Conservation (phyloP, 805 yeast species). For the Osmozyma mogii region DNA sequence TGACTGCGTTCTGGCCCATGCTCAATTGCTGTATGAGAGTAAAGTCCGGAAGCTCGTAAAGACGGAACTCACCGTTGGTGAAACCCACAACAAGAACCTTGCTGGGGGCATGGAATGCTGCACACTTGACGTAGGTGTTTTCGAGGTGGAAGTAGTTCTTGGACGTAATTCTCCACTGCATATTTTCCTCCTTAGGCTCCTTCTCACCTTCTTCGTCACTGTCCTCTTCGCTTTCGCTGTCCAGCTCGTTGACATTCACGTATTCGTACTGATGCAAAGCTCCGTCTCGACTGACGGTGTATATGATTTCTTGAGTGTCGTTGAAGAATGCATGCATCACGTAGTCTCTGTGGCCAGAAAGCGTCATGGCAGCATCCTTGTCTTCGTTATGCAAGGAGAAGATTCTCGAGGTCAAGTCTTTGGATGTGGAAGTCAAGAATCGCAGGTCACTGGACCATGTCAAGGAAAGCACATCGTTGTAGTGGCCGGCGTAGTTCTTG, state of each 20-base stretch:
- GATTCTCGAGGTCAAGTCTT: slow-evolving; percentile 82
- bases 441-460: slow-evolving; percentile 91
- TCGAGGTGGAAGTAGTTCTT: slow-evolving; percentile 71
- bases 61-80: slow-evolving; percentile 79
- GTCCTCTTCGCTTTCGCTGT: slow-evolving; percentile 39
- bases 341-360: slow-evolving; percentile 89
- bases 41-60: slow-evolving; percentile 81
- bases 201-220: slow-evolving; percentile 28
- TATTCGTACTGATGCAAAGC: slow-evolving; percentile 92
- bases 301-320: slow-evolving; percentile 80
- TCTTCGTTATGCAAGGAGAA: slow-evolving; percentile 68
- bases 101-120: slow-evolving; percentile 69
- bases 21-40: slow-evolving; percentile 76
- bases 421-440: slow-evolving; percentile 77
- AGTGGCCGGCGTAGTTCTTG: slow-evolving; percentile 89
- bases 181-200: slow-evolving; percentile 7
- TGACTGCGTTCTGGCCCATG: slow-evolving; percentile 87
- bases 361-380: slow-evolving; percentile 67
- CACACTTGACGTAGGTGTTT: slow-evolving; percentile 60
- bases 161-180: slow-evolving; percentile 68
- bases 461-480: slow-evolving; percentile 65
- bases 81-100: slow-evolving; percentile 84
- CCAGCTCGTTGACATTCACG: slow-evolving; percentile 49
- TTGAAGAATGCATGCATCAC: slow-evolving; percentile 85
- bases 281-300: slow-evolving; percentile 90